These are phyloP conservation scores for Chytriomyces sp. DNA, from an alignment of 192 early-diverging fungal species.

Conservation along the genomic window DNA sequence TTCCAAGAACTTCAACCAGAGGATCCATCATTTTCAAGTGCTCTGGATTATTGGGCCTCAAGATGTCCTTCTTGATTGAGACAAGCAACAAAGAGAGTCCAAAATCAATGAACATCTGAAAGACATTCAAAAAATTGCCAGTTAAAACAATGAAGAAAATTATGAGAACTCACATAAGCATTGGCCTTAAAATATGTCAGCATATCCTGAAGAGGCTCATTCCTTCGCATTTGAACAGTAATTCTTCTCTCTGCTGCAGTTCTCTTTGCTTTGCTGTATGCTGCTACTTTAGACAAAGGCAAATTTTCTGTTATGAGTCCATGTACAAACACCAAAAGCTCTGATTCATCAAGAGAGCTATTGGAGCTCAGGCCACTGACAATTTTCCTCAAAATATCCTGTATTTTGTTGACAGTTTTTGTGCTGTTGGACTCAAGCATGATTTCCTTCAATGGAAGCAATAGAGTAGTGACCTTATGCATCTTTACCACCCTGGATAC, in stretches of 20 bases:
- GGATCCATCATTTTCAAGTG: slow-evolving; percentile 76
- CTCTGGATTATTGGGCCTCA: slow-evolving; percentile 49
- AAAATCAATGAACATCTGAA: slow-evolving; percentile 93
- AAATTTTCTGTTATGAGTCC: slow-evolving; percentile 86
- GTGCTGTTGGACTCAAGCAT: slow-evolving; percentile 81
- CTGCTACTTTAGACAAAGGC: slow-evolving; percentile 64
- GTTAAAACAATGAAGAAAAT: no score
- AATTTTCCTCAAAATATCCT: slow-evolving; percentile 76
- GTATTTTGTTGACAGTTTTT: slow-evolving; percentile 75
- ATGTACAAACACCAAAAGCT: slow-evolving; percentile 81
- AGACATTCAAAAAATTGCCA: no score
- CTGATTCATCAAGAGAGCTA: slow-evolving; percentile 59
- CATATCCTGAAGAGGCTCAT: slow-evolving; percentile 51
- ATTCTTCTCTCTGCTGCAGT: slow-evolving; percentile 55
- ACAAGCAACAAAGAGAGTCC: slow-evolving; percentile 82
- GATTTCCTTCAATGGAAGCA: slow-evolving; percentile 85
- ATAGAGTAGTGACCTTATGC: slow-evolving; percentile 65
- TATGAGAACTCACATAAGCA: no score
- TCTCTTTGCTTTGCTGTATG: slow-evolving; percentile 52
- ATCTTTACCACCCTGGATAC: slow-evolving; percentile 72
- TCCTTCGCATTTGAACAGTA: slow-evolving; percentile 73
- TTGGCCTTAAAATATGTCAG: slow-evolving; percentile 84
- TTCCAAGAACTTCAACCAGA: slow-evolving; percentile 78
- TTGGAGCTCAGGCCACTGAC: slow-evolving; percentile 81
- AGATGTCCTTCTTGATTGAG: slow-evolving; percentile 54